Evolutionary conservation across 805 yeast species (phyloP), one percentile per base, ranked within the genome.

Genomic region (Candida taoyuanica): DNA sequence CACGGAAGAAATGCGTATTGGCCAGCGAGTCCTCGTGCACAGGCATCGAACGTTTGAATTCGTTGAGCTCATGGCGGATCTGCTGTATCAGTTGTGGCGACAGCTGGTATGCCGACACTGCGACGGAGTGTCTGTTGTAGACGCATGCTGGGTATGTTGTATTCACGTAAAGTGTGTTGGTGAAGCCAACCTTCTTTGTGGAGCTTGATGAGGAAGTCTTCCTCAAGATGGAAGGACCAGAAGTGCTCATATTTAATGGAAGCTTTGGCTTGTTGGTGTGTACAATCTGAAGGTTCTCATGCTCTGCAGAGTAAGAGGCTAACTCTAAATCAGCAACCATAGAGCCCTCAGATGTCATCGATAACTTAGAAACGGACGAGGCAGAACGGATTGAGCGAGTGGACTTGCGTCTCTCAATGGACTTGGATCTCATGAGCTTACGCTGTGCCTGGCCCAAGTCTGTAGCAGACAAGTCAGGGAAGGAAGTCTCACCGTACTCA

Each of bases 1-100:
- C 69, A 45, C 67, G 70, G 54, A 80, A 81, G 56, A 73, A 79
- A 52, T 84, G 91, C 7, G 91, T 84, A 55, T 76, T 73, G 21
- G 62, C 58, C 39, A 67, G 70, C 27, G 85, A 77, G 26, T 65
- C 62, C 40, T 74, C 79, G 56, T 84, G 87, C 25, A 84, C 83
- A 27, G 65, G 58, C 94, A 84, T 84, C 39, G 75, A 81, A 44
- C 74, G 69, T 55, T 84, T 84, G 61, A 63, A 82, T 18, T 67
- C 63, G 52, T 84, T 84, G 49, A 84, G 58, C 53, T 84, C 91
- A 28, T 64, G 60, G 56, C 85, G 76, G 47, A 84, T 77, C 36
- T 67, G 68, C 45, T 68, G 70, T 40, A 80, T 70, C 46, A 71
- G 63, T 18, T 58, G 57, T 3, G 78, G 74, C 39, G 74, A 73